Evolutionary conservation across 441 rosid species (phyloP), one percentile per base, ranked within the genome.

Genomic region (Mallotus japonicus): DNA sequence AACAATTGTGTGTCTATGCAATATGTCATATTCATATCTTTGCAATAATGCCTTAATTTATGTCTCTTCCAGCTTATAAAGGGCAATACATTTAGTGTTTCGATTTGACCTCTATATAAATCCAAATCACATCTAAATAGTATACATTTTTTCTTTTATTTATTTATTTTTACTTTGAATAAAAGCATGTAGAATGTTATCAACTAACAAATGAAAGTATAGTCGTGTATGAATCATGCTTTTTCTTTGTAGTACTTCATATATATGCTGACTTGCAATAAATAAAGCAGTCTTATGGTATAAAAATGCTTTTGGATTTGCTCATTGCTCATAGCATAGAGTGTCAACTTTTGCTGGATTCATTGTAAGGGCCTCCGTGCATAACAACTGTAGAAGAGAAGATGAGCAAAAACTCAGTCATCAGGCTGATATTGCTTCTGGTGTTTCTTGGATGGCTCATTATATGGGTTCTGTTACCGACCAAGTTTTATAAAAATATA

Each of bases 391-490:
- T 19, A 47, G 51, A 32, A 51, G 54, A 50, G 17, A 79, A 54
- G 24, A 81, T 81, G 82, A 57, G 67, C 37, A 66, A 8, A 42
- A 50, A 17, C 34, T 7, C 32, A 51, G 32, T 73, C 42, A 67
- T 71, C 14, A 77, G 65, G 80, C 51, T 83, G 49, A 65, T 75
- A 42, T n/a, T 73, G 16, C 44, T 77, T 13, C 24, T 79, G 64
- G 47, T 81, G 57, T 82, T 81, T 73, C 70, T 88, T 57, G 92
- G 86, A 51, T 82, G 83, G 85, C 61, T 85, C 7, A 9, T 83
- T 74, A 59, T 84, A 24, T 86, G 92, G 87, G 44, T 79, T 74
- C 34, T 84, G 79, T 44, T 73, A 62, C 89, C 92, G 6, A 81
- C 87, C 10, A 82, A 79, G 71, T 15, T 71, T 53, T 65, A 84